These are phyloP conservation scores for Calvatia gigantea DNA, from an alignment of 768 basidiomycete genomes.

Conservation along the genomic window DNA sequence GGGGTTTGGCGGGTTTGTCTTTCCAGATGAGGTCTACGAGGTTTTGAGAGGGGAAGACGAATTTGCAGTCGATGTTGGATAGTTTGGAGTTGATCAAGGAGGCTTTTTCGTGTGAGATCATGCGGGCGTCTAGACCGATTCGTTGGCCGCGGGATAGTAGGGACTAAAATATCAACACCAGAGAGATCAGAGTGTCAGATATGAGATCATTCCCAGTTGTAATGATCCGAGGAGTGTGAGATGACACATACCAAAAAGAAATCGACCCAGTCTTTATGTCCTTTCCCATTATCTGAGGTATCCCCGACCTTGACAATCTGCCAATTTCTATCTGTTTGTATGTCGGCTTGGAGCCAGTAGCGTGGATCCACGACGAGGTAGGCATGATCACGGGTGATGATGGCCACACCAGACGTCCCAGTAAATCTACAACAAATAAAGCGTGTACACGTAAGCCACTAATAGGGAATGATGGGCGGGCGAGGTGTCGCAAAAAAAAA, in stretches of 20 bases:
- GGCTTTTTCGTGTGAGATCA: slow-evolving; percentile 74
- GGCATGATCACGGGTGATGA: slow-evolving; percentile 62
- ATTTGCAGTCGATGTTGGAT: slow-evolving; percentile 49
- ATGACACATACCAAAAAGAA: slow-evolving; percentile 45
- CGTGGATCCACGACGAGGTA: slow-evolving; percentile 79
- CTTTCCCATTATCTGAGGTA: slow-evolving; percentile 49
- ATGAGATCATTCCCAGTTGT: too few species aligned
- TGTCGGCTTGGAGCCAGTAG: slow-evolving; percentile 77
- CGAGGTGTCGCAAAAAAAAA: background rate
- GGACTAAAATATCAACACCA: slow-evolving; percentile 14
- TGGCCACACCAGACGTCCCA: slow-evolving; percentile 61
- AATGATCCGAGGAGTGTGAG: background rate
- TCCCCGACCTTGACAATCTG: slow-evolving; percentile 55
- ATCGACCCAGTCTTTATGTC: slow-evolving; percentile 70
- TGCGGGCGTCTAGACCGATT: slow-evolving; percentile 83
- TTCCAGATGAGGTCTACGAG: slow-evolving; percentile 81
- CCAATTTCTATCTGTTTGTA: slow-evolving; percentile 76
- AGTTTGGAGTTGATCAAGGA: slow-evolving; percentile 57
- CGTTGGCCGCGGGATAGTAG: slow-evolving; percentile 40
- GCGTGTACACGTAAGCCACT: slow-evolving; percentile 8
- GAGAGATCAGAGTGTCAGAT: background rate
- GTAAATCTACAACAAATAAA: slow-evolving; percentile 24
- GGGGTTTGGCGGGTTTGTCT: slow-evolving; percentile 68
- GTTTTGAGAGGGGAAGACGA: slow-evolving; percentile 81
- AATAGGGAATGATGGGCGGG: background rate